Evolutionary conservation across 2,329 filamentous ascomycete species (phyloP), one percentile per base, ranked within the genome.

Genomic region (Diplodia seriata): DNA sequence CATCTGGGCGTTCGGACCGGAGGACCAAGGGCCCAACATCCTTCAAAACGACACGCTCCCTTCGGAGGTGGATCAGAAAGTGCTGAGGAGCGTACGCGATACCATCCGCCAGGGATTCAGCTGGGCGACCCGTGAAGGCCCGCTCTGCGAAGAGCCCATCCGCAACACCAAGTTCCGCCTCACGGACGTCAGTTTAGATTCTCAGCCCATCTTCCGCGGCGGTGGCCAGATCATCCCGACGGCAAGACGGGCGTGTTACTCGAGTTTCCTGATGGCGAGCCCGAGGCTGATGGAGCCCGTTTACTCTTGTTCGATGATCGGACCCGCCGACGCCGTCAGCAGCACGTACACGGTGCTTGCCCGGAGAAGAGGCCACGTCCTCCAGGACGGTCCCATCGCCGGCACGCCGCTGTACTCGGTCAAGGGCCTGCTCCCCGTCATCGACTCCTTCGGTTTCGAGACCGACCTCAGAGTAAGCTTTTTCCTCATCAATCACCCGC

Each of bases 181-280:
- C 75, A 98, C 94, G 70, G 94, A 98, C 76, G 88, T 97, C 66
- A 85, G 91, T 51, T 86, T 99, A 23, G 94, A 94, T 12, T 86
- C 89, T 63, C 93, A 98, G 80, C 91, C 94, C 63, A 98, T 99
- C 76, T 97, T 93, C 84, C 89, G 95, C 63, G 95, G 95, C 68
- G 94, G 94, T 72, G 95, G 95, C 54, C 95, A 99, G 79, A 96
- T 99, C 76, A 99, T 99, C 77, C 95, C 95, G 55, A 98, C 95
- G 0, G 90, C 94, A 68, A 90, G 95, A 66, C 88, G 95, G 68
- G 93, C 95, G 12, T 94, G 95, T 80, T 99, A 99, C 81, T 94
- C 91, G 7, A 95, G 92, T 18, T 99, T 99, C 84, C 85, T 99
- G 57, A 97, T 98, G 93, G 94, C 95, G 3, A 95, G 92, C 26